Percentiles rank a stretch among this genome's conserved stretches.
Evolutionary conservation across 352 stramenopile species (phyloP).

Genomic region (Phytophthora crassamura): DNA sequence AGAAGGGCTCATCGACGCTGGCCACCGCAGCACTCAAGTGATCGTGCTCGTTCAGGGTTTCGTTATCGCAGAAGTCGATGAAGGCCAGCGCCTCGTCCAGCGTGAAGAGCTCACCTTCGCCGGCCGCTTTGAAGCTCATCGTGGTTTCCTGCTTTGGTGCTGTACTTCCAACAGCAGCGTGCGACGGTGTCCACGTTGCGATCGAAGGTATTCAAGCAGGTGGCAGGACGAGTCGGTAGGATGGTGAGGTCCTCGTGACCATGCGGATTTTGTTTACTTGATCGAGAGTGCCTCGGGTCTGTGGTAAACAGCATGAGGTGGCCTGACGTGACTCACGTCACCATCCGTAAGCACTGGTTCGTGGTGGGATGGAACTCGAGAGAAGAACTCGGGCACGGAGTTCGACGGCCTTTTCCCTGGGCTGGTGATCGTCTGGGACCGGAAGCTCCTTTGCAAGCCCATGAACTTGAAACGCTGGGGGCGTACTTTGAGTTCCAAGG

Average conservation of each 20-base stretch:
- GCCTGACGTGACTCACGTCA: constrained; percentile 25
- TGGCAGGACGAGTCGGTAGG: constrained; percentile 2
- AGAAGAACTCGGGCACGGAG: too few species aligned
- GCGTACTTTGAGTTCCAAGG: too few species aligned
- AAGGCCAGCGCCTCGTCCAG: constrained; percentile 26
- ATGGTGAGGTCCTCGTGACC: constrained; percentile 7
- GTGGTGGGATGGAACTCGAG: too few species aligned
- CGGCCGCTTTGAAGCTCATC: constrained; percentile 2
- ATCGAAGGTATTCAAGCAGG: too few species aligned
- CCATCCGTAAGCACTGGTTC: constrained; percentile 11
- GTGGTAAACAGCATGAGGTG: constrained; percentile 6
- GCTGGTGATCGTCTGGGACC: too few species aligned
- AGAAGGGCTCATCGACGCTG: neutral
- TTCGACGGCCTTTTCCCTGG: too few species aligned
- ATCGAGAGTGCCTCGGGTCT: neutral
- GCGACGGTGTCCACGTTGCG: too few species aligned
- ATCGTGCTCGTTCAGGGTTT: neutral
- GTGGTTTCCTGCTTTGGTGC: neutral
- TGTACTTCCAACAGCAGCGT: too few species aligned
- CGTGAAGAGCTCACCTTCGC: constrained; percentile 16
- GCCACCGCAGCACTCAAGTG: neutral
- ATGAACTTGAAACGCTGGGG: too few species aligned
- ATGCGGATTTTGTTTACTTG: constrained; percentile 3
- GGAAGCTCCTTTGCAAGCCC: too few species aligned
- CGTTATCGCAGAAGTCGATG: constrained; percentile 14